phyloP scores from a whole-genome alignment of 2,329 filamentous ascomycete genomes.

The Xylariaceae sp. region DNA sequence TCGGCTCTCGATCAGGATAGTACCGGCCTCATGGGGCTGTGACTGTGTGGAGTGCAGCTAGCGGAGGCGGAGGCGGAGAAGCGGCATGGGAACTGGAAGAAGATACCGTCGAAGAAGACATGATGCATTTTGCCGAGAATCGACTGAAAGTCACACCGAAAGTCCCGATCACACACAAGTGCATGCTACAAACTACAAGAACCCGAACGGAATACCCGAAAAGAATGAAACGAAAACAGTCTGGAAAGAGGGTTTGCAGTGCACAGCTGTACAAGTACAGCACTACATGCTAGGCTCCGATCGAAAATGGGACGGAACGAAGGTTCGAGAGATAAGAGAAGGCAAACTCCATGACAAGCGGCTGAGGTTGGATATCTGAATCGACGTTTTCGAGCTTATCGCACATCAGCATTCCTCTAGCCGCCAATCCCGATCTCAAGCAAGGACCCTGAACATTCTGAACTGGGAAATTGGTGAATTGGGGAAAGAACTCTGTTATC shows the following conservation, averaged over 20 bases:
- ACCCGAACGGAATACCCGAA: no score
- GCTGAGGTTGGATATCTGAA: slow-evolving; percentile 3
- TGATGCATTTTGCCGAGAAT: background rate
- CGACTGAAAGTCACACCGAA: background rate
- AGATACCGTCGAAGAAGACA: background rate
- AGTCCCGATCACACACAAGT: no score
- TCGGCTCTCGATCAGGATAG: background rate
- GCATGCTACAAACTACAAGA: no score
- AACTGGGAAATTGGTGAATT: background rate
- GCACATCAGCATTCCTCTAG: no score
- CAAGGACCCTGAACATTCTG: slow-evolving; percentile 1
- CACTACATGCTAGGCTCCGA: no score
- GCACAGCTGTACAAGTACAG: no score
- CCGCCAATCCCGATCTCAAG: background rate
- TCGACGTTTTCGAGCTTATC: slow-evolving; percentile 2
- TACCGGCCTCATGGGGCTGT: background rate
- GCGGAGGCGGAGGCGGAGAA: background rate
- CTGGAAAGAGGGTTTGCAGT: no score
- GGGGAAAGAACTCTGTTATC: background rate
- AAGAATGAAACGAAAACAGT: no score
- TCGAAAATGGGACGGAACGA: slow-evolving; percentile 8
- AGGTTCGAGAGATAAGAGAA: slow-evolving; percentile 10
- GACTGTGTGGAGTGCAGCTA: slow-evolving; percentile 6
- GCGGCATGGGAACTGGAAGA: background rate
- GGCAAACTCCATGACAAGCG: slow-evolving; percentile 3